Conservation (phyloP, 805 yeast genomes). For the Teunomyces panamensis region DNA sequence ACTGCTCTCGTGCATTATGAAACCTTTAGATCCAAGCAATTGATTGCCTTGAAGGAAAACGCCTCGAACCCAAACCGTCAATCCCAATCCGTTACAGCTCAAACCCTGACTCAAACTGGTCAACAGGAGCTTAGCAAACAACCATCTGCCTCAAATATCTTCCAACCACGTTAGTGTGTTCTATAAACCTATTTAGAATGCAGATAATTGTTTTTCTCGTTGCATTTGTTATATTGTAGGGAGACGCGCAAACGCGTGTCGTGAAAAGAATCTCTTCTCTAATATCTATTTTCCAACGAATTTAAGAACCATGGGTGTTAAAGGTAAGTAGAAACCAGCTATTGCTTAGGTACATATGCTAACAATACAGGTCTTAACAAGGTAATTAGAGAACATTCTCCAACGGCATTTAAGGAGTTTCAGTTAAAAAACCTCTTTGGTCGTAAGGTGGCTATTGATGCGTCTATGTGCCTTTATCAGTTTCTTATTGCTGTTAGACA, state of each 20-base stretch:
- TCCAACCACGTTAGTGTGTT: constrained; percentile 5
- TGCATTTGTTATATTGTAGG: not conserved
- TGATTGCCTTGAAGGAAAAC: constrained; percentile 89
- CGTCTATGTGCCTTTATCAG: constrained; percentile 95
- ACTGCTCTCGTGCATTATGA: constrained; percentile 89
- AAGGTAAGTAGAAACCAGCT: constrained; percentile 14
- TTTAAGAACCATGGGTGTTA: constrained; percentile 23
- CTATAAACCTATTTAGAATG: not conserved
- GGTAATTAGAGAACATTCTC: constrained; percentile 86
- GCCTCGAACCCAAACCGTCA: constrained; percentile 51
- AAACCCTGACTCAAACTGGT: constrained; percentile 9
- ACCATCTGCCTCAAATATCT: not conserved
- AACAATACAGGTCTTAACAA: constrained; percentile 69
- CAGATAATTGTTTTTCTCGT: not conserved
- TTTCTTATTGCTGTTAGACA: constrained; percentile 95
- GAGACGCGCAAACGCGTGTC: constrained; percentile 1
- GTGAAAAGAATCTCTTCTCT: not conserved
- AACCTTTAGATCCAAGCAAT: constrained; percentile 88
- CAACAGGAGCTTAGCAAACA: not conserved
- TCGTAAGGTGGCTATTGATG: constrained; percentile 95
- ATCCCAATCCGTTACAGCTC: constrained; percentile 23
- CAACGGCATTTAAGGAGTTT: constrained; percentile 68
- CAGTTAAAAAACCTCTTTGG: constrained; percentile 89
- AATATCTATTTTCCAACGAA: not conserved
- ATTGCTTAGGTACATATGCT: constrained; percentile 6